phyloP scores from a whole-genome alignment of 257 asterid genomes.

The Fraxinus excelsior region DNA sequence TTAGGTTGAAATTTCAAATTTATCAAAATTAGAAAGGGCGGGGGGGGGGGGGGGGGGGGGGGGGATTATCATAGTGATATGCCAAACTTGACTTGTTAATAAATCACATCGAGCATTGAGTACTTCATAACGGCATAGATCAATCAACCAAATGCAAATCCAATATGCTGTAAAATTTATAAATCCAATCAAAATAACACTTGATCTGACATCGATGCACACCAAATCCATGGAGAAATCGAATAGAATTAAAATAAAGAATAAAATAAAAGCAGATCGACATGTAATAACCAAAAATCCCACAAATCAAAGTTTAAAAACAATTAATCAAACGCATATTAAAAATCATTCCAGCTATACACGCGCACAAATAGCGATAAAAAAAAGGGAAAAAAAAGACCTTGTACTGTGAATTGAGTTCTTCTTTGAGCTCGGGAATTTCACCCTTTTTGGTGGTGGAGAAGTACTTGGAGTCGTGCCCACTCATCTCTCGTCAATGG shows the following conservation, averaged over 20 bases:
- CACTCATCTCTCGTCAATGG: constrained; percentile 66
- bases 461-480: constrained; percentile 97
- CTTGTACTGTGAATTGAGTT: constrained; percentile 99
- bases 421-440: constrained; percentile 99
- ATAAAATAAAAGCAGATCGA: constrained; percentile 42
- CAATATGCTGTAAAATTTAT: constrained; percentile 1
- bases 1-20: neutral
- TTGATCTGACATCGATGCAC: constrained; percentile 46
- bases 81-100: too few species aligned
- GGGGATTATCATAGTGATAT: too few species aligned
- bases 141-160: constrained; percentile 9
- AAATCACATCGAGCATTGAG: constrained; percentile 25
- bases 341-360: neutral
- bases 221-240: constrained; percentile 31
- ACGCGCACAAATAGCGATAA: neutral
- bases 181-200: constrained; percentile 25
- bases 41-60: too few species aligned
- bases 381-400: constrained; percentile 30
- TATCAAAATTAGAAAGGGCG: too few species aligned
- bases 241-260: constrained; percentile 24
- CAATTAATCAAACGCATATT: constrained; percentile 4
- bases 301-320: constrained; percentile 1
- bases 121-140: constrained; percentile 5
- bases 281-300: neutral
- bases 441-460: constrained; percentile 99